Conservation (phyloP, 1,139 yeast species). For the Petasospora rhodanensis region DNA sequence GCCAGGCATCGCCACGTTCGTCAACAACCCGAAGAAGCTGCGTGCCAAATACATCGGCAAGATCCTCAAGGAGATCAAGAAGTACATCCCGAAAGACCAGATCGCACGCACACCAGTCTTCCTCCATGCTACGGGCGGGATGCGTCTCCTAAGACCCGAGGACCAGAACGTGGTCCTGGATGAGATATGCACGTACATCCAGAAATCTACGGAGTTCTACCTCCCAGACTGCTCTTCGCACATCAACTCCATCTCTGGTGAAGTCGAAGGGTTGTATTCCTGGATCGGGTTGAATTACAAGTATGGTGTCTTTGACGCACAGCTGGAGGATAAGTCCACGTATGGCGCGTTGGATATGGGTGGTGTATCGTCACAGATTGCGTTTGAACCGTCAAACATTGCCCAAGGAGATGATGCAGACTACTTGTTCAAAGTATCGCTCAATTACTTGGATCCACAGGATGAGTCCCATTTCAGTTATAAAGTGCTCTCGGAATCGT, state of each 20-base stretch:
- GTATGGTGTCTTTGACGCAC: conserved; percentile 49
- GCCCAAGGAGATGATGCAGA: conserved; percentile 47
- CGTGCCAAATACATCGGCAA: conserved; percentile 57
- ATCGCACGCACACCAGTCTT: conserved; percentile 72
- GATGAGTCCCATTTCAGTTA: conserved; percentile 37
- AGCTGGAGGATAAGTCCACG: conserved; percentile 45
- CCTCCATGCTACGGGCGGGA: conserved; percentile 77
- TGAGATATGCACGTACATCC: conserved; percentile 53
- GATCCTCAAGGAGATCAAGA: conserved; percentile 50
- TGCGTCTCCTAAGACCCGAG: conserved; percentile 58
- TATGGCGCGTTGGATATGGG: conserved; percentile 84
- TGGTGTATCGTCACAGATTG: conserved; percentile 83
- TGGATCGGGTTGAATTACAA: conserved; percentile 77
- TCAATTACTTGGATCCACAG: conserved; percentile 36
- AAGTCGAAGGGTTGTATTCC: conserved; percentile 74
- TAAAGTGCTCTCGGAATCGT: conserved; percentile 64
- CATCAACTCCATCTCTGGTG: conserved; percentile 69
- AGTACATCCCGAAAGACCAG: conserved; percentile 62
- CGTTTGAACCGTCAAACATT: conserved; percentile 65
- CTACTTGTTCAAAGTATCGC: conserved; percentile 46
- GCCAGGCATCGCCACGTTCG: conserved; percentile 37
- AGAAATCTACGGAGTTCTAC: conserved; percentile 49
- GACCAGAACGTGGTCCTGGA: conserved; percentile 49
- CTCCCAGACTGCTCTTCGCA: conserved; percentile 56
- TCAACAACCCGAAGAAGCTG: conserved; percentile 38